Percentiles rank a stretch among this genome's conserved stretches.
phyloP scores from a whole-genome alignment of 2,329 filamentous ascomycete genomes.

The Trichothecium roseum region DNA sequence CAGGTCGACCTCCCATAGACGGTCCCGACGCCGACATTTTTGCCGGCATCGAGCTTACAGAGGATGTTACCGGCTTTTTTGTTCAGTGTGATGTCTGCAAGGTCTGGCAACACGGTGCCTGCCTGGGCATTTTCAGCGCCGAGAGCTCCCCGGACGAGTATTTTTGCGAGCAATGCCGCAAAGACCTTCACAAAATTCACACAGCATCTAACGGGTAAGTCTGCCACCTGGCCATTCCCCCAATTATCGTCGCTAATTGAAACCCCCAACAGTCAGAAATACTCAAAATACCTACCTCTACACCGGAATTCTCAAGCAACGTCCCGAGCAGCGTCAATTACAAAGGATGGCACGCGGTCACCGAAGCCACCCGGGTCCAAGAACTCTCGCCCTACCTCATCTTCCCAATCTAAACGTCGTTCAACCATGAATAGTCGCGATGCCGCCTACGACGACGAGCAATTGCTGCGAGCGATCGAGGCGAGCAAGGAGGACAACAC shows the following conservation, averaged over 20 bases:
- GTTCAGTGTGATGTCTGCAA: conserved; percentile 97
- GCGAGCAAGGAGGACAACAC: conserved; percentile 78
- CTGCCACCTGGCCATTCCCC: not conserved
- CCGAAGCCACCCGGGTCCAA: conserved; percentile 44
- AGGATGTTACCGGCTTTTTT: conserved; percentile 89
- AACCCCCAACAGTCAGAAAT: conserved; percentile 43
- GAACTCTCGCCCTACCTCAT: conserved; percentile 41
- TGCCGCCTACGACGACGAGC: conserved; percentile 90
- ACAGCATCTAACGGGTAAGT: conserved; percentile 77
- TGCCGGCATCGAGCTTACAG: conserved; percentile 54
- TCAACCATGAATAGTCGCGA: conserved; percentile 97
- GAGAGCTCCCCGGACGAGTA: conserved; percentile 91
- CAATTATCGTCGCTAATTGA: conserved; percentile 27
- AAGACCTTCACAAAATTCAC: conserved; percentile 80
- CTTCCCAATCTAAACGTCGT: conserved; percentile 62
- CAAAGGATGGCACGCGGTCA: conserved; percentile 49
- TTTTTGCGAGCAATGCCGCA: conserved; percentile 91
- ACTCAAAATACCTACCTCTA: conserved; percentile 55
- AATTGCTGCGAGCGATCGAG: conserved; percentile 80
- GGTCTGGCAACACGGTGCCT: conserved; percentile 97
- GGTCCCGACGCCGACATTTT: conserved; percentile 47
- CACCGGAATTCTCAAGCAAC: conserved; percentile 44
- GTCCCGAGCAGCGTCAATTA: conserved; percentile 54
- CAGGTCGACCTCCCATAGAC: conserved; percentile 62
- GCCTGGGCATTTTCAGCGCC: conserved; percentile 93